Evolutionary conservation across 352 stramenopile genomes (phyloP).

Genomic region (Globisporangium sylvaticum): DNA sequence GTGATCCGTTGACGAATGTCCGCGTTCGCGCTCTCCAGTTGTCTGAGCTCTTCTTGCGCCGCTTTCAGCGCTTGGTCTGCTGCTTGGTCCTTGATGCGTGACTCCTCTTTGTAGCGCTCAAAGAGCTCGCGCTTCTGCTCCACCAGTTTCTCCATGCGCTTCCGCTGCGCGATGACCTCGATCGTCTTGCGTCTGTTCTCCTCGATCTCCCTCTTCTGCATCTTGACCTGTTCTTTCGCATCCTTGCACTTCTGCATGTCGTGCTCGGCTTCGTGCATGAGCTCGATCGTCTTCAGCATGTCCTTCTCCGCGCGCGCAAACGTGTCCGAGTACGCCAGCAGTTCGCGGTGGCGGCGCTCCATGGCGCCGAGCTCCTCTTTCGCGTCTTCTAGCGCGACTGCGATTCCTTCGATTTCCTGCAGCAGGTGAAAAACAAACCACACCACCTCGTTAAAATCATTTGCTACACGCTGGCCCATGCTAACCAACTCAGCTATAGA

Average conservation of each 20-base stretch:
- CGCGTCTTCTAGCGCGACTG: constrained; percentile 56
- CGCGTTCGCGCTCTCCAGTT: constrained; percentile 44
- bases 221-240: constrained; percentile 71
- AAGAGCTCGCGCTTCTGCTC: constrained; percentile 72
- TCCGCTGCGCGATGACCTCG: constrained; percentile 58
- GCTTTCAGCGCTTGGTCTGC: constrained; percentile 49
- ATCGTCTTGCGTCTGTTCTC: constrained; percentile 41
- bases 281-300: constrained; percentile 48
- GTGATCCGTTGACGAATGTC: constrained; percentile 52
- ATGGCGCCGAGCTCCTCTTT: constrained; percentile 66
- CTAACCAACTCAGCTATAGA: neutral
- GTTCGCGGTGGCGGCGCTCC: constrained; percentile 52
- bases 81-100: constrained; percentile 54
- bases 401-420: constrained; percentile 53
- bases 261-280: constrained; percentile 59
- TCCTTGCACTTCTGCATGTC: constrained; percentile 67
- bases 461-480: neutral
- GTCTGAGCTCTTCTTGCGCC: constrained; percentile 49
- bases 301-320: constrained; percentile 72
- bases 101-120: constrained; percentile 61
- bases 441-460: neutral
- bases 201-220: constrained; percentile 42
- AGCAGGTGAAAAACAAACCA: neutral
- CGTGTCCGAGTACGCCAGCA: constrained; percentile 59
- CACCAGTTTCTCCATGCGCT: constrained; percentile 66